phyloP scores from a whole-genome alignment of 139 green algal genomes.

The Tetraselmis striata region DNA sequence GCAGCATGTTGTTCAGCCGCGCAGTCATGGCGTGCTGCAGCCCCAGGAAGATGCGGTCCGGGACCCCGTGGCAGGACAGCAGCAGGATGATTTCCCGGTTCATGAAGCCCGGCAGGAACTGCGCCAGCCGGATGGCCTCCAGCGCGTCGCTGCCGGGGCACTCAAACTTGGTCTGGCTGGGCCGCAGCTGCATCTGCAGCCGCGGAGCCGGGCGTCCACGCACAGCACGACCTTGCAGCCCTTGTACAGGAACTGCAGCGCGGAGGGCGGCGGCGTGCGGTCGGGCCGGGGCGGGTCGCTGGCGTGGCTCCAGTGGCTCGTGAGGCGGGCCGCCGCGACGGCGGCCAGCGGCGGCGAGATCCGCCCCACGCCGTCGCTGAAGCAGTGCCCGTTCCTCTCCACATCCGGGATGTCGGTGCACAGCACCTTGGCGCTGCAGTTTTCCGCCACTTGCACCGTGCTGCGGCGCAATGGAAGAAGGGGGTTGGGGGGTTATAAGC shows the following conservation, averaged over 20 bases:
- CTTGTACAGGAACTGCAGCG: conserved; percentile 27
- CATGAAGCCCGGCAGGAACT: conserved; percentile 28
- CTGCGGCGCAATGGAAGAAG: too few relatives aligned
- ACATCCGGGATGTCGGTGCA: conserved; percentile 29
- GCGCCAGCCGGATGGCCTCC: conserved; percentile 25
- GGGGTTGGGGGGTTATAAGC: too few relatives aligned
- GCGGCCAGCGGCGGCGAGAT: conserved; percentile 25
- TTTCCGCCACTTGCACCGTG: too few relatives aligned
- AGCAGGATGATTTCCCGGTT: conserved; percentile 45
- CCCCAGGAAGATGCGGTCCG: conserved; percentile 11
- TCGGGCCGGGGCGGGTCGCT: not conserved
- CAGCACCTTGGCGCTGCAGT: too few relatives aligned
- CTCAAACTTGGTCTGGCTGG: conserved; percentile 43
- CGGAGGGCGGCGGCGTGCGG: conserved; percentile 4
- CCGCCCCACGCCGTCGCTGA: conserved; percentile 41
- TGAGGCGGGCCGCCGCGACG: conserved; percentile 8
- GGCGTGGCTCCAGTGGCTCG: too few relatives aligned
- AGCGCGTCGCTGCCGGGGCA: conserved; percentile 13
- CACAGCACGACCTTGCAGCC: conserved; percentile 35
- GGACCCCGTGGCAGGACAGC: conserved; percentile 25
- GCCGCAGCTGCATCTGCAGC: conserved; percentile 15
- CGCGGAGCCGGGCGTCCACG: conserved; percentile 2
- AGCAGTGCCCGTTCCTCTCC: conserved; percentile 24
- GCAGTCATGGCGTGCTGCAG: conserved; percentile 9
- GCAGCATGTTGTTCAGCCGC: conserved; percentile 2